Percentiles rank a stretch among this genome's conserved stretches.
Evolutionary conservation across 768 basidiomycete species (phyloP).

Genomic region (Arthromyces matolae): DNA sequence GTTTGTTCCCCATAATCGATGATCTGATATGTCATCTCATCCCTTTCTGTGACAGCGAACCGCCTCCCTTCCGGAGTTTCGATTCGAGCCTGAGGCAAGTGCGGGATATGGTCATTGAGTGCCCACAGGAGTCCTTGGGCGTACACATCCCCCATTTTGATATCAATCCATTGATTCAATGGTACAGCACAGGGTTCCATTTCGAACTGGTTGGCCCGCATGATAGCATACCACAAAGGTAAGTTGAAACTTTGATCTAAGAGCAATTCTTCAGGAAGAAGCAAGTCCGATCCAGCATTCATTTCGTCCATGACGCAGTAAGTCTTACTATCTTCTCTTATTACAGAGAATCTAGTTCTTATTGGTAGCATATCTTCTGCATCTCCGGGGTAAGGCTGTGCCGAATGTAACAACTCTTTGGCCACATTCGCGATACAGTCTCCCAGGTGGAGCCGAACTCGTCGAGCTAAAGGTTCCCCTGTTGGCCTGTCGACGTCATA

Average conservation of each 20-base stretch:
- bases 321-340: background rate
- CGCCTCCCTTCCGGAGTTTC: background rate
- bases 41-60: background rate
- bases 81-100: background rate
- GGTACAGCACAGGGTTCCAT: background rate
- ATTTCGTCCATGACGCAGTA: background rate
- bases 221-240: constrained; percentile 1
- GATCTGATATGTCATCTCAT: constrained; percentile 4
- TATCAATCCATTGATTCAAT: constrained; percentile 1
- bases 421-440: background rate
- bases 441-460: background rate
- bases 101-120: background rate
- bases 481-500: background rate
- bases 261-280: background rate
- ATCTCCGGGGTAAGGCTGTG: background rate
- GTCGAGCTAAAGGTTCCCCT: no score
- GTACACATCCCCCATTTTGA: constrained; percentile 1
- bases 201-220: background rate
- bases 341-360: background rate
- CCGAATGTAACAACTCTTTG: background rate
- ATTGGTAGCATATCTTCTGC: background rate
- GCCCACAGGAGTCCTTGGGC: background rate
- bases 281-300: background rate
- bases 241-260: constrained; percentile 4
- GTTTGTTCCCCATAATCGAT: constrained; percentile 7